phyloP scores from a whole-genome alignment of 208 protist genomes.

The Wallacemonas sp. region DNA sequence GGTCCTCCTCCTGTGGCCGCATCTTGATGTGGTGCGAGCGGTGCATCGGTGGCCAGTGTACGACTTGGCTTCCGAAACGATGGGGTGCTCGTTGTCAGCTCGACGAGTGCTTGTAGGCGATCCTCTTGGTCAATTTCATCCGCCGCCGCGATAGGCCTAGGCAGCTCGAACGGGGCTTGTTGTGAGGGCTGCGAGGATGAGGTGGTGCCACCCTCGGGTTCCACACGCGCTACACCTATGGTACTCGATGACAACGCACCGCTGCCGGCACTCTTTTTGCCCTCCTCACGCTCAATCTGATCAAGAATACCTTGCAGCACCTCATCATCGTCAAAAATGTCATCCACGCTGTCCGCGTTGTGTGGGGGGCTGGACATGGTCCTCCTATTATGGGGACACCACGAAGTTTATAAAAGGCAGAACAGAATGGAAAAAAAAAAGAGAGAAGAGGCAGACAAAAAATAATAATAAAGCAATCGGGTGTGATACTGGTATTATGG shows the following conservation, averaged over 20 bases:
- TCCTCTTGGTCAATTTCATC: constrained; percentile 22
- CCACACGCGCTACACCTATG: neutral
- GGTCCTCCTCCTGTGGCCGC: neutral
- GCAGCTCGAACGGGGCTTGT: neutral
- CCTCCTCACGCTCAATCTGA: constrained; percentile 1
- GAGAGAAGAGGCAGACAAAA: constrained; percentile 1
- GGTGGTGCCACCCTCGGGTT: neutral
- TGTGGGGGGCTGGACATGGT: neutral
- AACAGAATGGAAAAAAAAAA: constrained; percentile 27
- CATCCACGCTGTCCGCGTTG: neutral
- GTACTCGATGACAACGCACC: neutral
- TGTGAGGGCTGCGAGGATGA: neutral
- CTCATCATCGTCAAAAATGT: constrained; percentile 7
- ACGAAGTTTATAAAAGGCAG: neutral
- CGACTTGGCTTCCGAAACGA: constrained; percentile 12
- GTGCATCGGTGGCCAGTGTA: neutral
- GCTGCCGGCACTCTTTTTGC: neutral
- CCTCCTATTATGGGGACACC: neutral
- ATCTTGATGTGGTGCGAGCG: neutral
- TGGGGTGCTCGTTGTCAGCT: constrained; percentile 21
- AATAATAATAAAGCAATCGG: neutral
- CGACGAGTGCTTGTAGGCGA: constrained; percentile 32
- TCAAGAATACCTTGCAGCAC: neutral
- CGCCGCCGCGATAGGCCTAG: neutral
- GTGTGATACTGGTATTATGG: neutral